Conservation (phyloP, 306 rosid species). For the Quercus suber region DNA sequence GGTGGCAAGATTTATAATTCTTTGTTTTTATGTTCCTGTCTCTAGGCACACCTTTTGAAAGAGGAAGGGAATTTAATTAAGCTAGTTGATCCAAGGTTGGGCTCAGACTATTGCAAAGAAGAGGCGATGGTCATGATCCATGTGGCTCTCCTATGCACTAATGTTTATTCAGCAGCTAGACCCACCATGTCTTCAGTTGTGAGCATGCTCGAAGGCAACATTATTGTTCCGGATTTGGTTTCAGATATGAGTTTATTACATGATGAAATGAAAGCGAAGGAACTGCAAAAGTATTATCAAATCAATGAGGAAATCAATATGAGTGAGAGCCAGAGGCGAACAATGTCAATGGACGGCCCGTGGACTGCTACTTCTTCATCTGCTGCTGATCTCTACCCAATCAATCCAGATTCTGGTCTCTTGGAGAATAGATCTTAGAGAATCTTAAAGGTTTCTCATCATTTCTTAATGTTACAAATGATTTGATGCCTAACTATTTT, state of each 20-base stretch:
- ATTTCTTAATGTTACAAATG: no score
- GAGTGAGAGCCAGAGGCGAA: neutral
- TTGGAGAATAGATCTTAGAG: constrained; percentile 15
- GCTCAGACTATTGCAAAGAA: constrained; percentile 15
- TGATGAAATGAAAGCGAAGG: constrained; percentile 14
- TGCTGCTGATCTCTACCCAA: constrained; percentile 29
- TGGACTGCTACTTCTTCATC: constrained; percentile 24
- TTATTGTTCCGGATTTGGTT: constrained; percentile 17
- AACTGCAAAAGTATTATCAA: constrained; percentile 23
- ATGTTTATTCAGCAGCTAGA: constrained; percentile 27
- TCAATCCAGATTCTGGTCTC: constrained; percentile 20
- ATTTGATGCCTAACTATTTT: no score
- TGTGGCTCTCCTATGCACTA: constrained; percentile 37
- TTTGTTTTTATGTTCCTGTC: neutral
- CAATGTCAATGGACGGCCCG: constrained; percentile 12
- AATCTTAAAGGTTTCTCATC: neutral
- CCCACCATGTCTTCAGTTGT: constrained; percentile 44
- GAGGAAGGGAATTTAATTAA: constrained; percentile 25
- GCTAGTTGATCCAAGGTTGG: constrained; percentile 40
- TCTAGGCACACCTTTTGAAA: constrained; percentile 31
- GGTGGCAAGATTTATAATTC: no score
- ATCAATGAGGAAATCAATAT: neutral
- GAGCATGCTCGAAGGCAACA: constrained; percentile 43
- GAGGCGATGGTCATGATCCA: constrained; percentile 30
- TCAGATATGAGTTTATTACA: neutral